These are phyloP conservation scores for Chromera velia DNA, from an alignment of 73 alveolate genomes.

Conservation along the genomic window DNA sequence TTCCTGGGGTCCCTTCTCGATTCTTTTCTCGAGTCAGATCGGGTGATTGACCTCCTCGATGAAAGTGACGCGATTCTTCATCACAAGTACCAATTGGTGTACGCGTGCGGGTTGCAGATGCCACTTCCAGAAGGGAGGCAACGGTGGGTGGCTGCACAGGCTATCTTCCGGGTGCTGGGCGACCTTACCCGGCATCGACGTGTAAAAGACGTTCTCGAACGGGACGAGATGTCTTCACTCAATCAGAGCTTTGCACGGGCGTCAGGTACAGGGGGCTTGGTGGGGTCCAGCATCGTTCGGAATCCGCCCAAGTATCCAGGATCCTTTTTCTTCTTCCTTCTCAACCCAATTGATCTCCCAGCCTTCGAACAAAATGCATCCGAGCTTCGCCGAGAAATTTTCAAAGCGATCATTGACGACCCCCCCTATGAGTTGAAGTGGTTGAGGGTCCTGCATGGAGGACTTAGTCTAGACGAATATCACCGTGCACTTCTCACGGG, in stretches of 20 bases:
- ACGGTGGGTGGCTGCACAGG: conserved; percentile 16
- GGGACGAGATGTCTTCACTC: too few relatives aligned
- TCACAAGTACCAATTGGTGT: conserved; percentile 26
- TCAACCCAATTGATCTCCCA: too few relatives aligned
- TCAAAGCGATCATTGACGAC: conserved; percentile 13
- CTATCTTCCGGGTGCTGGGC: conserved; percentile 18
- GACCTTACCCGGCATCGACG: neutral
- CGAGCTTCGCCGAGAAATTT: too few relatives aligned
- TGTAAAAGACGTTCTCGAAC: too few relatives aligned
- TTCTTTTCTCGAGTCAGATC: neutral
- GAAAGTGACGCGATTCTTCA: conserved; percentile 21
- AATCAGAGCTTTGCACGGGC: too few relatives aligned
- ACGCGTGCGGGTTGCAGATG: conserved; percentile 19
- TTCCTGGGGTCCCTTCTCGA: neutral
- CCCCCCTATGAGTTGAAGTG: conserved; percentile 23
- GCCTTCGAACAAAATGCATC: too few relatives aligned
- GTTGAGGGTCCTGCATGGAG: too few relatives aligned
- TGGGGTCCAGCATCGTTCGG: too few relatives aligned
- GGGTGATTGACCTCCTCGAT: conserved; percentile 3
- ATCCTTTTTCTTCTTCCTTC: too few relatives aligned
- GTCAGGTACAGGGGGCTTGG: too few relatives aligned
- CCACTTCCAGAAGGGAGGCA: conserved; percentile 18
- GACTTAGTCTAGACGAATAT: neutral
- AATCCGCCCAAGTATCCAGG: too few relatives aligned
- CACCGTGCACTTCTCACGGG: neutral